These are phyloP conservation scores for Bolboschoenoplectus hybrid DNA, from an alignment of 202 grass and related monocot species.

Conservation along the genomic window DNA sequence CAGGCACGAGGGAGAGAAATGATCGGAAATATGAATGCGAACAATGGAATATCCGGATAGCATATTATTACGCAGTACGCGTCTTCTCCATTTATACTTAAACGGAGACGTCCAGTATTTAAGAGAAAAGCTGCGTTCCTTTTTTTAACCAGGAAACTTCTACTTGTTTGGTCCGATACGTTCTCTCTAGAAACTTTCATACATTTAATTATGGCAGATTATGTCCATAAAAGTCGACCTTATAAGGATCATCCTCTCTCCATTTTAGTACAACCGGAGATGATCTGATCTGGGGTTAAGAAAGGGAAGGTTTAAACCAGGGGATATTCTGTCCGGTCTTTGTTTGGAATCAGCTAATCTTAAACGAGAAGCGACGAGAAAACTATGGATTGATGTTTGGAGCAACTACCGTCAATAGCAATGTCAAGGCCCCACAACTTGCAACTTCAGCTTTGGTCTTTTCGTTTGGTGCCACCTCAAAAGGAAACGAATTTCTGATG, in stretches of 20 bases:
- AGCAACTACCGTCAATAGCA: neutral
- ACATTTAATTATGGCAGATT: too few relatives aligned
- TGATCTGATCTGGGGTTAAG: neutral
- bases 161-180: too few relatives aligned
- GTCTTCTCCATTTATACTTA: neutral
- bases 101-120: neutral
- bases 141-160: too few relatives aligned
- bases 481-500: neutral
- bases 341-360: slow-evolving; percentile 12
- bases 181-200: too few relatives aligned
- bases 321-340: slow-evolving; percentile 51
- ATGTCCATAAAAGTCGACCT: too few relatives aligned
- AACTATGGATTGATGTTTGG: neutral
- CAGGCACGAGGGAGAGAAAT: neutral
- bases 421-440: neutral
- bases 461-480: neutral
- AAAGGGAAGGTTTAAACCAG: slow-evolving; percentile 56
- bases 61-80: neutral
- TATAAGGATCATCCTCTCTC: neutral
- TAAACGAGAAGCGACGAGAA: slow-evolving; percentile 21
- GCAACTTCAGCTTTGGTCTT: neutral
- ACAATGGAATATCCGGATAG: slow-evolving; percentile 36
- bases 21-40: neutral
- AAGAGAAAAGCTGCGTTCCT: too few relatives aligned
- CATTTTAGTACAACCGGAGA: neutral